Evolutionary conservation across 192 early-diverging fungal species (phyloP).

Genomic region (Chytriomyces sp.): DNA sequence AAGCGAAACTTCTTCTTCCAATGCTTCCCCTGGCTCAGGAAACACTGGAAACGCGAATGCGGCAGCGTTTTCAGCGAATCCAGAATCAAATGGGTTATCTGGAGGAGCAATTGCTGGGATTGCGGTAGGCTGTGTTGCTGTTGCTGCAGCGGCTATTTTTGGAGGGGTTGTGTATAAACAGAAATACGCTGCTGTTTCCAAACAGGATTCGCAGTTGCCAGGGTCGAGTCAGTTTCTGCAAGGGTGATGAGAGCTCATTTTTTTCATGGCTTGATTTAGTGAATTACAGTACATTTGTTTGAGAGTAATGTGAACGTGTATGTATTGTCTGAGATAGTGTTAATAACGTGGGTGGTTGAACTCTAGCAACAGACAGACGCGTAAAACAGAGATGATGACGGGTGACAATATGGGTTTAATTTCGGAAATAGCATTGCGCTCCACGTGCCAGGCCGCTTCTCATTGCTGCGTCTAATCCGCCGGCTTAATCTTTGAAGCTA

Average conservation of each 20-base stretch:
- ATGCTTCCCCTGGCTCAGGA: neutral
- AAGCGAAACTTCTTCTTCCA: neutral
- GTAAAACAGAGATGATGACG: no score
- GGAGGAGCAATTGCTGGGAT: constrained; percentile 4
- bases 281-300: neutral
- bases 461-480: no score
- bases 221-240: neutral
- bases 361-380: no score
- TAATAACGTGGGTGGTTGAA: no score
- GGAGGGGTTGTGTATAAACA: neutral
- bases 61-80: neutral
- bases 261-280: no score
- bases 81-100: neutral
- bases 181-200: neutral
- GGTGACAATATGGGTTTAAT: no score
- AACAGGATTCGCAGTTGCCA: neutral
- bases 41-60: neutral
- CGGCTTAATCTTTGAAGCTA: no score
- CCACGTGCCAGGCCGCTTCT: no score
- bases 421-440: no score
- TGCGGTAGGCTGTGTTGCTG: neutral
- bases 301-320: no score
- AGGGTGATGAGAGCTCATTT: neutral
- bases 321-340: no score
- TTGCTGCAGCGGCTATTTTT: neutral